phyloP scores from a whole-genome alignment of 768 basidiomycete genomes.

The Fomitopsis serialis region DNA sequence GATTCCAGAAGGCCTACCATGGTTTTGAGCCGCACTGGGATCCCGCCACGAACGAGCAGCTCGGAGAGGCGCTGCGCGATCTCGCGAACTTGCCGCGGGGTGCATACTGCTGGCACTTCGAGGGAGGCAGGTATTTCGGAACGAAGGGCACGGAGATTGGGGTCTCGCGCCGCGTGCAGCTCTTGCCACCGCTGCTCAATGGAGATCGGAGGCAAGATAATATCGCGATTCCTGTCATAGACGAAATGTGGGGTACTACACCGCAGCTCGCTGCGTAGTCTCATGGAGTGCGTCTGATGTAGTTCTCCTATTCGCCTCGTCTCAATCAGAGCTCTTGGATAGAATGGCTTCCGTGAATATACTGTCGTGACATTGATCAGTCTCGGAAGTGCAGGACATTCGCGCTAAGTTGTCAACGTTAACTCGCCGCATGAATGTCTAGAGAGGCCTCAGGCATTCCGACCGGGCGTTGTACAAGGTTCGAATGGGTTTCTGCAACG shows the following conservation, averaged over 20 bases:
- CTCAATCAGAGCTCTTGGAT: too few species aligned
- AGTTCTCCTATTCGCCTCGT: too few species aligned
- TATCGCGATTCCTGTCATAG: neutral
- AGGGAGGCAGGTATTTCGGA: neutral
- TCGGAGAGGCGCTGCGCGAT: neutral
- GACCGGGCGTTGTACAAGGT: too few species aligned
- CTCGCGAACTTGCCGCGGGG: neutral
- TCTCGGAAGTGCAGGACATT: too few species aligned
- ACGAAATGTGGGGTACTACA: neutral
- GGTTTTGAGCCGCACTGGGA: constrained; percentile 3
- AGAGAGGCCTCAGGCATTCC: too few species aligned
- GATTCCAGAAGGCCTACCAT: constrained; percentile 16
- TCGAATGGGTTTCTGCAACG: too few species aligned
- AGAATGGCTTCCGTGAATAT: too few species aligned
- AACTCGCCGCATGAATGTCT: too few species aligned
- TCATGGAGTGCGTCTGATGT: too few species aligned
- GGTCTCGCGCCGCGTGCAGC: neutral
- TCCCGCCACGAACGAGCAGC: neutral
- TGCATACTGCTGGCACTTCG: neutral
- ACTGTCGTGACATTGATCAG: too few species aligned
- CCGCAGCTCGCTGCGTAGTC: too few species aligned
- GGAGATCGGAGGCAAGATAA: neutral
- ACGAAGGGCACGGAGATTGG: neutral
- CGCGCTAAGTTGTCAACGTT: too few species aligned
- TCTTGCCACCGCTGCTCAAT: neutral